Percentiles rank a stretch among this genome's conserved stretches.
Evolutionary conservation across 257 asterid genomes (phyloP).

Genomic region (Eustoma russellianum): DNA sequence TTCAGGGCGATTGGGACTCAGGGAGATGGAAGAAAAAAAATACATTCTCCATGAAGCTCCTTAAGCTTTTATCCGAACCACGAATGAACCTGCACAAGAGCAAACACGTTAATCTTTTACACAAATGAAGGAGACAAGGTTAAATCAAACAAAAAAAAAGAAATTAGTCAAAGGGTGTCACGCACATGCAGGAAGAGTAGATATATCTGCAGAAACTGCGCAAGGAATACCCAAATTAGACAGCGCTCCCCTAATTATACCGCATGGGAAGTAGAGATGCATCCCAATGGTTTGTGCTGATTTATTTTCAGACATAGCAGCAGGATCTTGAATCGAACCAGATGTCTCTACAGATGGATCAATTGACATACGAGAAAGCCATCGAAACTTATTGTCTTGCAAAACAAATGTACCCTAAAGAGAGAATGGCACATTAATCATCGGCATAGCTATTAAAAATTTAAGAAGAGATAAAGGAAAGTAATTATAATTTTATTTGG

Average conservation of each 20-base stretch:
- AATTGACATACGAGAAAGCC: constrained; percentile 83
- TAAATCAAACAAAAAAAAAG: not conserved
- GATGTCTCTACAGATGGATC: constrained; percentile 64
- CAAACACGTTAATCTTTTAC: not conserved
- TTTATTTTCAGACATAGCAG: constrained; percentile 81
- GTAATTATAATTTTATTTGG: constrained; percentile 1
- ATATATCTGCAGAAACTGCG: constrained; percentile 98
- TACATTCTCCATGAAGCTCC: not conserved
- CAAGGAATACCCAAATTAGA: constrained; percentile 98
- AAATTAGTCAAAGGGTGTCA: constrained; percentile 1
- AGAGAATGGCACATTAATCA: constrained; percentile 6
- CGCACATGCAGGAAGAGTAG: constrained; percentile 86
- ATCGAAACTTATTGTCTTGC: constrained; percentile 86
- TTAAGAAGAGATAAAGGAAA: no score
- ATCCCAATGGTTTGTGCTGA: constrained; percentile 77
- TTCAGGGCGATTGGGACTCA: no score
- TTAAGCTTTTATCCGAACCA: constrained; percentile 61
- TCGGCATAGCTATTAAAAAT: not conserved
- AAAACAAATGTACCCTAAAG: constrained; percentile 87
- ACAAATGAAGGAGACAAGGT: not conserved
- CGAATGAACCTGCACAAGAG: constrained; percentile 54
- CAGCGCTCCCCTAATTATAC: constrained; percentile 95
- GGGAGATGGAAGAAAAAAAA: no score
- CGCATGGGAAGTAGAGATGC: constrained; percentile 98
- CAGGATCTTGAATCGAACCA: constrained; percentile 85